Conservation (phyloP, 495 filamentous ascomycete species). For the Hypoxylon rickii region DNA sequence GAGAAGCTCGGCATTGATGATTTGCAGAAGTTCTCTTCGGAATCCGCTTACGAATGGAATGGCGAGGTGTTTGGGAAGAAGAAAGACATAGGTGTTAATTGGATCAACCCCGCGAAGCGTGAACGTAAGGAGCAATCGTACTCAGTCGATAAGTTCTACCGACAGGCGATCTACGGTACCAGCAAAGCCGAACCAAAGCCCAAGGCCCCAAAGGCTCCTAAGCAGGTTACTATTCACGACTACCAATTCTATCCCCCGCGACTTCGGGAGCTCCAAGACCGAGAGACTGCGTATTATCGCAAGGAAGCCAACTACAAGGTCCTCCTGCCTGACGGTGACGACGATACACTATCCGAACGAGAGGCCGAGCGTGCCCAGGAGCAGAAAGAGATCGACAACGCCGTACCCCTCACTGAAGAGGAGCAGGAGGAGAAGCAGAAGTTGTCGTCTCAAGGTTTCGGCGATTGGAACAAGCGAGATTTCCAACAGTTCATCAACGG, state of each 20-base stretch:
- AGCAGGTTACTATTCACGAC: constrained; percentile 89
- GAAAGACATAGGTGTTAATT: constrained; percentile 92
- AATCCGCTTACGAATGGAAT: constrained; percentile 98
- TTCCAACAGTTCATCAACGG: constrained; percentile 98
- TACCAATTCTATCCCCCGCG: constrained; percentile 93
- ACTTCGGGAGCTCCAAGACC: constrained; percentile 87
- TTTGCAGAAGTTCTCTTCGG: constrained; percentile 94
- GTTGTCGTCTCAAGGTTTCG: constrained; percentile 84
- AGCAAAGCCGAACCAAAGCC: constrained; percentile 90
- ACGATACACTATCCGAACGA: constrained; percentile 80
- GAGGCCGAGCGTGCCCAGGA: constrained; percentile 87
- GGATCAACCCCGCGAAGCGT: constrained; percentile 99
- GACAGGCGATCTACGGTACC: constrained; percentile 72
- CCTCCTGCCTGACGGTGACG: constrained; percentile 78
- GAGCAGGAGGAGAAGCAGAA: constrained; percentile 82
- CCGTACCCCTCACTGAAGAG: constrained; percentile 84
- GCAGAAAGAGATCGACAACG: constrained; percentile 90
- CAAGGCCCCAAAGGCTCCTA: constrained; percentile 93
- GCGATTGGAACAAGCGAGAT: constrained; percentile 92
- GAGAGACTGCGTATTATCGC: constrained; percentile 93
- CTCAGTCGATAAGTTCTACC: constrained; percentile 98
- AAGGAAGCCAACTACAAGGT: constrained; percentile 96
- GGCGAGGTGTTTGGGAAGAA: constrained; percentile 92
- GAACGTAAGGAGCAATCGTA: constrained; percentile 98
- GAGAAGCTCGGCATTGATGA: constrained; percentile 99